phyloP scores from a whole-genome alignment of 768 basidiomycete genomes.

The Gyrodon lividus region DNA sequence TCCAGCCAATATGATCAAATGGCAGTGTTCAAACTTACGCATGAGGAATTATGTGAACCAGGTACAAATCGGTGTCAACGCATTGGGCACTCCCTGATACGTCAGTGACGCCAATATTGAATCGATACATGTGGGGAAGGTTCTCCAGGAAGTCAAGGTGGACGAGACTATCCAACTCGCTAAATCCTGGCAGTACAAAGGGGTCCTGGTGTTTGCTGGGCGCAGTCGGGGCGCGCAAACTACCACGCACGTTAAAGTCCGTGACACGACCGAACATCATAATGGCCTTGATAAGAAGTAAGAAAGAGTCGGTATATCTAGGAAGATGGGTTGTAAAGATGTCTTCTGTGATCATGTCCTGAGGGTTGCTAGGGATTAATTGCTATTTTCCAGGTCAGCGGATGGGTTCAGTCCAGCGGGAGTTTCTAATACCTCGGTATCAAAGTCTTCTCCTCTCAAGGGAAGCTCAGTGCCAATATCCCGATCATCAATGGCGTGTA shows the following conservation, averaged over 20 bases:
- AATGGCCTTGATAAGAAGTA: slow-evolving; percentile 76
- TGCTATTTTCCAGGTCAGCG: slow-evolving; percentile 40
- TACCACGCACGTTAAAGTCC: slow-evolving; percentile 78
- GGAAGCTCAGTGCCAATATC: slow-evolving; percentile 86
- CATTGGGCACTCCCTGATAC: slow-evolving; percentile 50
- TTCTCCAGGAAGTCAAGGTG: slow-evolving; percentile 65
- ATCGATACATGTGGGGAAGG: slow-evolving; percentile 66
- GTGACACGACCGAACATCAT: slow-evolving; percentile 87
- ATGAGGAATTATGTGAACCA: slow-evolving; percentile 84
- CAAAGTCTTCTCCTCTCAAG: slow-evolving; percentile 71
- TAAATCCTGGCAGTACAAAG: slow-evolving; percentile 63
- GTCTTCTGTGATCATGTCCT: slow-evolving; percentile 61
- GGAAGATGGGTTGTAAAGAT: slow-evolving; percentile 71
- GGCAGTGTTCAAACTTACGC: slow-evolving; percentile 51
- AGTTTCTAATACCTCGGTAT: slow-evolving; percentile 54
- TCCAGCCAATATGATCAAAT: slow-evolving; percentile 7
- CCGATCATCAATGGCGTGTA: slow-evolving; percentile 80
- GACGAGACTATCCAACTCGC: slow-evolving; percentile 68
- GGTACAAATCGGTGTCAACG: slow-evolving; percentile 80
- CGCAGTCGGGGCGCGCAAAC: slow-evolving; percentile 62
- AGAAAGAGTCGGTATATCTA: slow-evolving; percentile 78
- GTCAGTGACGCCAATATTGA: slow-evolving; percentile 61
- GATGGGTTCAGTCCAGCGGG: slow-evolving; percentile 1
- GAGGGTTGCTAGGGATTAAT: slow-evolving; percentile 68
- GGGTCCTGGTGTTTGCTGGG: slow-evolving; percentile 75